Evolutionary conservation across 73 alveolate species (phyloP), one percentile per base, ranked within the genome.

Genomic region (Paramecium caudatum): DNA sequence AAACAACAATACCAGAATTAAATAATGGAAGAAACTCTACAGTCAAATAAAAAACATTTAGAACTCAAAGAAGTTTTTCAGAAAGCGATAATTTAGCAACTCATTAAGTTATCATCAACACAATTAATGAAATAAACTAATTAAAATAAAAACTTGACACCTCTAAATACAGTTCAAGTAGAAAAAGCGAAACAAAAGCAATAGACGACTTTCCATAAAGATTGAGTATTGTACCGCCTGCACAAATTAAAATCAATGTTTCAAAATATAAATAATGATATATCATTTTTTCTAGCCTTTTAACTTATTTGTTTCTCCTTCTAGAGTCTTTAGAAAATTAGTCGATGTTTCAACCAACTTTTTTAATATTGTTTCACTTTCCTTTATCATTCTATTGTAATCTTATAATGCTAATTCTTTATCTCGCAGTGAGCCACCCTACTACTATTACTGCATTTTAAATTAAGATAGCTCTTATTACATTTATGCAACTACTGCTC

Each of bases 321-420:
- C 88, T 6, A 74, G 23, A 10, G 69, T 74, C 30, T 74, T 74
- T 8, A 74, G 65, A 39, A 74, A 74, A 74, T 74, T 74, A 21
- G 19, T 74, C 3, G 88, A 74, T 27, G 88, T 74, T 45, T 74
- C 88, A 5, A 74, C 32, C 15, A 74, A n/a, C 30, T 43, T 74
- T 74, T 74, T 27, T 7, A 74, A 45, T n/a, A 74, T 74, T 4
- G 88, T 74, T 43, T 74, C 88, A 43, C 69, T 41, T 45, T 74
- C 88, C 43, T 74, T 74, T 10, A 74, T 74, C 88, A 74, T 74
- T 3, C 88, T 19, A 74, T 74, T 74, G 32, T 41, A 74, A 74
- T 74, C 88, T 39, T 74, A 23, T 1, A 74, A 16, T 10, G 88
- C 88, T 43, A 74, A 74, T 74, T 74, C 88, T 43, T 74, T 74